These are phyloP conservation scores for Pseudomonodictys pantanalensis DNA, from an alignment of 495 filamentous ascomycete species.

Conservation along the genomic window DNA sequence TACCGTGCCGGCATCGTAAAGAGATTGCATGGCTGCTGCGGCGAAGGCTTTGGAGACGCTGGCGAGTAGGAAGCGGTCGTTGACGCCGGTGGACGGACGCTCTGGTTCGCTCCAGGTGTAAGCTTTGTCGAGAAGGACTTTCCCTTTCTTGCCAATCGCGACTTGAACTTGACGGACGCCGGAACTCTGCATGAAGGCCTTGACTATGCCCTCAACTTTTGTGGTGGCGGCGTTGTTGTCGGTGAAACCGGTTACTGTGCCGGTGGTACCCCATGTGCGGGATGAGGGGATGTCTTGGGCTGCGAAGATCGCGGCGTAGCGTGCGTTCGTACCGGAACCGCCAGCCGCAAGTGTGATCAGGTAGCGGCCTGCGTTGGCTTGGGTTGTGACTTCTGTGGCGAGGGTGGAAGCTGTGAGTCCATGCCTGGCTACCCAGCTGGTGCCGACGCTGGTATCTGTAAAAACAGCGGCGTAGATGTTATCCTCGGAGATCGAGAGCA, in stretches of 20 bases:
- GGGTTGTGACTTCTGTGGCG: not conserved
- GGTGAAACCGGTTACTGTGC: conserved; percentile 10
- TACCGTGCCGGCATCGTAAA: conserved; percentile 16
- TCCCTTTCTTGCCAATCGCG: conserved; percentile 12
- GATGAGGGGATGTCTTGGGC: conserved; percentile 20
- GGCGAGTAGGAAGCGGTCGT: conserved; percentile 28
- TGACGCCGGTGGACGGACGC: conserved; percentile 1
- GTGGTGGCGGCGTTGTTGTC: too few relatives aligned
- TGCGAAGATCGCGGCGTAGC: conserved; percentile 29
- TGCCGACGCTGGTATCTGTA: too few relatives aligned
- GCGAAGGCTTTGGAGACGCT: conserved; percentile 26
- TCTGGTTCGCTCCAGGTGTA: conserved; percentile 29
- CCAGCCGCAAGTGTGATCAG: not conserved
- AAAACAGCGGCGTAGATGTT: not conserved
- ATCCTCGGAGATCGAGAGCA: too few relatives aligned
- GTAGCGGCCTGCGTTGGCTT: not conserved
- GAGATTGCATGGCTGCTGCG: conserved; percentile 12
- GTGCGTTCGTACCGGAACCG: not conserved
- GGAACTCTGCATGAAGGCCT: too few relatives aligned
- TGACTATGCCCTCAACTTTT: too few relatives aligned
- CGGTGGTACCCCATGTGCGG: conserved; percentile 21
- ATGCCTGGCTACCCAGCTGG: too few relatives aligned
- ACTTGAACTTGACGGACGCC: conserved; percentile 32
- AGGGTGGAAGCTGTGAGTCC: not conserved
- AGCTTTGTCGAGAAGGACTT: conserved; percentile 18